These are phyloP conservation scores for Thermoascus crustaceus DNA, from an alignment of 2,329 filamentous ascomycete genomes.

Conservation along the genomic window DNA sequence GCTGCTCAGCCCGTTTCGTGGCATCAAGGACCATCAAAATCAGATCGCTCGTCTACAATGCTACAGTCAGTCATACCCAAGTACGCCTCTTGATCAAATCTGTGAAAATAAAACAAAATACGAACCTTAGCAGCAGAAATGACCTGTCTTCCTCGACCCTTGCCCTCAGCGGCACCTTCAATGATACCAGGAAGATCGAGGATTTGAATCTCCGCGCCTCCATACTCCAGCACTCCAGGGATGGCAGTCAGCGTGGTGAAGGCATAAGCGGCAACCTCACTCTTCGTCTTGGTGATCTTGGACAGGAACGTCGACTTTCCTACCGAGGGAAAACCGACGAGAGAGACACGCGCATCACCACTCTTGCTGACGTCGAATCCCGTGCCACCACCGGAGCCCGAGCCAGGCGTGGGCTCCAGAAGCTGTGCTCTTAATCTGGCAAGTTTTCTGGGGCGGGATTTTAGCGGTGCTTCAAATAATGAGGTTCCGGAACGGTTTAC, in stretches of 20 bases:
- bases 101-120: background rate
- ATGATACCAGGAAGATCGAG: constrained; percentile 97
- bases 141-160: constrained; percentile 89
- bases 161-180: constrained; percentile 90
- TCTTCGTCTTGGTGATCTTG: constrained; percentile 96
- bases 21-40: constrained; percentile 96
- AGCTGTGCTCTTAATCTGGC: constrained; percentile 90
- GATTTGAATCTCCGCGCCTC: constrained; percentile 94
- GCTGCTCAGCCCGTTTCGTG: constrained; percentile 91
- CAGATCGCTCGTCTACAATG: constrained; percentile 69
- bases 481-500: constrained; percentile 13
- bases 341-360: constrained; percentile 89
- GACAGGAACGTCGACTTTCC: constrained; percentile 99
- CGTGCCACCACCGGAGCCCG: constrained; percentile 66
- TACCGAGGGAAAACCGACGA: constrained; percentile 97
- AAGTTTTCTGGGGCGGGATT: constrained; percentile 63
- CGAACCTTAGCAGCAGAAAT: constrained; percentile 83
- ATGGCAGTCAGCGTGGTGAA: constrained; percentile 98
- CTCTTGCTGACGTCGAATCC: constrained; percentile 92
- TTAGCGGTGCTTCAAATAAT: constrained; percentile 12
- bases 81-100: background rate
- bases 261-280: constrained; percentile 88
- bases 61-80: constrained; percentile 4
- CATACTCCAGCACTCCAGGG: constrained; percentile 93
- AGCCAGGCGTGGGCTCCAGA: constrained; percentile 75